Evolutionary conservation across 371 early-diverging fungal genomes (phyloP).

Genomic region (Mortierella sp.): DNA sequence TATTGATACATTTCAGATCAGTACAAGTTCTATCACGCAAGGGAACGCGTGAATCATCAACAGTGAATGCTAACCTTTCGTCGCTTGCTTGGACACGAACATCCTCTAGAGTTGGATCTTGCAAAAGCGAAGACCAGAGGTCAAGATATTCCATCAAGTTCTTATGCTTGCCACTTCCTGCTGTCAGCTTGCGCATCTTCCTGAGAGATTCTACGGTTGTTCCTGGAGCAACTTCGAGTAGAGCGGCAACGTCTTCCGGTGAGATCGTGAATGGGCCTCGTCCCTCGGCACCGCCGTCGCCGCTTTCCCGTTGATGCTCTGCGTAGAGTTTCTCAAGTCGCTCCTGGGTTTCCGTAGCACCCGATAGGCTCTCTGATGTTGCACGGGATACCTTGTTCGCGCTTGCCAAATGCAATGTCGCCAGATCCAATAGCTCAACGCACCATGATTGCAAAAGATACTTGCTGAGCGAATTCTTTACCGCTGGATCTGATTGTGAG

Average conservation of each 20-base stretch:
- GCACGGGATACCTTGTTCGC: background rate
- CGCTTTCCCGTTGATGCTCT: constrained; percentile 3
- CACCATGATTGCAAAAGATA: constrained; percentile 42
- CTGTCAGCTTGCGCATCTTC: constrained; percentile 33
- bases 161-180: constrained; percentile 47
- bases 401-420: constrained; percentile 2
- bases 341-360: background rate
- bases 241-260: constrained; percentile 5
- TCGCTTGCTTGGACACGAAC: background rate
- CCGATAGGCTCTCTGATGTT: background rate
- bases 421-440: constrained; percentile 23
- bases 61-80: constrained; percentile 9
- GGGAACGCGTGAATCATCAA: no score
- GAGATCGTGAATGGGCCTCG: constrained; percentile 15
- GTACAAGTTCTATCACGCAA: no score
- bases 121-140: constrained; percentile 4
- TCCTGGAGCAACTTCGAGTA: constrained; percentile 10
- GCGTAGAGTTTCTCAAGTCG: constrained; percentile 1
- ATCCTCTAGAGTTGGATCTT: background rate
- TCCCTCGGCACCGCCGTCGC: background rate
- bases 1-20: background rate
- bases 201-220: constrained; percentile 4
- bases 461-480: constrained; percentile 47
- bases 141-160: constrained; percentile 31
- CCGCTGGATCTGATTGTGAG: constrained; percentile 21